A percentile compares a stretch with the other conserved stretches of the same genome.
These are phyloP conservation scores for Podaxis sp. DNA, from an alignment of 768 basidiomycete species.

Conservation along the genomic window DNA sequence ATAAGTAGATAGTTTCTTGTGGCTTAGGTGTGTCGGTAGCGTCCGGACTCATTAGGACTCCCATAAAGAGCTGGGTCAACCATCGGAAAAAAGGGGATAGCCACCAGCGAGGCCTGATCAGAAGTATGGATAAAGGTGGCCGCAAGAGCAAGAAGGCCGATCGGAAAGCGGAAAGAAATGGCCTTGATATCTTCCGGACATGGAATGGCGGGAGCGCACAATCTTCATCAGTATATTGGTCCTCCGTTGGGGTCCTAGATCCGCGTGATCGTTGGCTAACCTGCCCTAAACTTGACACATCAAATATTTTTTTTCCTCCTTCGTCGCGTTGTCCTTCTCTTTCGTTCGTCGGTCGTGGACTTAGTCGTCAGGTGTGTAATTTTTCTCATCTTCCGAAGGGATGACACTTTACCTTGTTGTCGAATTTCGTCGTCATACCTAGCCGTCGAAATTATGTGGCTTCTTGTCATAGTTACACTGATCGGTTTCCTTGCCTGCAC, in stretches of 20 bases:
- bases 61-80: too few species aligned
- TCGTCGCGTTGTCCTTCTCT: background rate
- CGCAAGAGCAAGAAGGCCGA: too few species aligned
- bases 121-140: too few species aligned
- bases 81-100: too few species aligned
- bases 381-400: constrained; percentile 38
- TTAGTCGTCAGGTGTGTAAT: background rate
- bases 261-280: background rate
- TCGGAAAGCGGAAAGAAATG: too few species aligned
- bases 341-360: background rate
- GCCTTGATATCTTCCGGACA: too few species aligned
- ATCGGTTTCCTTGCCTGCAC: constrained; percentile 45
- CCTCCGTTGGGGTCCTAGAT: background rate
- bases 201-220: too few species aligned
- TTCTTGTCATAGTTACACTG: constrained; percentile 94
- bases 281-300: background rate
- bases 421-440: constrained; percentile 54
- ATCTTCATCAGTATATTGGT: too few species aligned
- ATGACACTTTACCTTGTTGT: constrained; percentile 53
- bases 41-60: too few species aligned
- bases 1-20: too few species aligned
- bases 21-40: too few species aligned
- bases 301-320: constrained; percentile 3
- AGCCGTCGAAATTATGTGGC: constrained; percentile 53
- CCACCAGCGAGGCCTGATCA: too few species aligned